Evolutionary conservation across 768 basidiomycete genomes (phyloP), one percentile per base, ranked within the genome.

Genomic region (Phylloporus scabripes): DNA sequence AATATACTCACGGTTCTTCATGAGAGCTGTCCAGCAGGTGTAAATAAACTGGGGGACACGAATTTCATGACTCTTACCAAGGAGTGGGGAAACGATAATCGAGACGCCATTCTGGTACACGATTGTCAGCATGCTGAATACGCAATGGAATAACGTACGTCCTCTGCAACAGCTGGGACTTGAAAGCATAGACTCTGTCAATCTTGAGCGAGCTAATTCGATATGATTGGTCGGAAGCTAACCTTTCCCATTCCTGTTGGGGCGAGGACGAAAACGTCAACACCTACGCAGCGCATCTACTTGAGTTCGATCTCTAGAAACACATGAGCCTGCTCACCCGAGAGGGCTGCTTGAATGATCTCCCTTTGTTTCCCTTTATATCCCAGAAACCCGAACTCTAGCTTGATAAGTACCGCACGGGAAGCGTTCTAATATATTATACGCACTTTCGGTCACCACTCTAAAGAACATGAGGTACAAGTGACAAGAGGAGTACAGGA

Each of bases 221-320:
- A 31, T 5, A 20, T 2, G 4, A 4, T 21, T 6, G 5, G 21
- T 39, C 5, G 12, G 1, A 42, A 61, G 59, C 33, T 26, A 29
- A 84, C 89, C 77, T 92, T 92, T 29, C 90, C 91, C 85, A 92
- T 88, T 4, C 90, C 88, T 9, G 91, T 92, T 0, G 90, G 88
- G 15, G 89, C 90, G 3, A 91, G 74, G 9, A 89, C 86, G 42
- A 91, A 75, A 12, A 91, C 80, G 64, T 91, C 88, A 8, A 66
- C 68, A 4, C 85, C 87, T 87, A 48, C 5, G 32, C 20, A 7
- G 5, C 24, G 18, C 12, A 39, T 54, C 50, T 38, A 54, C 41
- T 24, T 36, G 7, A 18, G 21, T n/a, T 23, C 34, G 41, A 34
- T 18, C 15, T 20, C 11, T 7, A 20, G 2, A 24, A 9, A 2